A percentile compares a stretch with the other conserved stretches of the same genome.
These are phyloP conservation scores for Hericium rajendrae DNA, from an alignment of 768 basidiomycete genomes.

Conservation along the genomic window DNA sequence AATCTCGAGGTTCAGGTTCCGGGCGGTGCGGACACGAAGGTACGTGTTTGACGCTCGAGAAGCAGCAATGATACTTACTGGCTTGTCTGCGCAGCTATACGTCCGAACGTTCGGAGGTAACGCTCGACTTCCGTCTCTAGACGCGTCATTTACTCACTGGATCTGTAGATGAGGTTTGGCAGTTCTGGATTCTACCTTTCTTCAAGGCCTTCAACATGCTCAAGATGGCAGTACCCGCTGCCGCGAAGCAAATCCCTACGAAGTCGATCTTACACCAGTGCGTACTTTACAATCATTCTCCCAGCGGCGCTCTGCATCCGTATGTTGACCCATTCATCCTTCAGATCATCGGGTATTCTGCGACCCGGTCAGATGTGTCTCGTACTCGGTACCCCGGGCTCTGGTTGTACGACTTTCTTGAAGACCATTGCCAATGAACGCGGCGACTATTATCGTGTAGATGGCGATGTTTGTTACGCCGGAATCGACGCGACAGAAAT, in stretches of 20 bases:
- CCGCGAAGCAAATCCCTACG: conserved; percentile 1
- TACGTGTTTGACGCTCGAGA: conserved; percentile 14
- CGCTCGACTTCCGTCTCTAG: conserved; percentile 9
- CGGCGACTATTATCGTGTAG: conserved; percentile 49
- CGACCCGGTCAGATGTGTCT: conserved; percentile 15
- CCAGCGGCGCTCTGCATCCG: conserved; percentile 40
- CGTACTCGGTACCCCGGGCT: conserved; percentile 29
- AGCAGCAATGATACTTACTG: background rate
- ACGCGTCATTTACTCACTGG: background rate
- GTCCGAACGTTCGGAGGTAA: conserved; percentile 53
- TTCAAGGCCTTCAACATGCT: conserved; percentile 1
- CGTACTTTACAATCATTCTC: background rate
- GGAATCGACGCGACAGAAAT: conserved; percentile 74
- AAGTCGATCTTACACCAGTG: conserved; percentile 10
- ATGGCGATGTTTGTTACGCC: conserved; percentile 72
- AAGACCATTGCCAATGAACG: conserved; percentile 77
- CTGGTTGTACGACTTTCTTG: conserved; percentile 82
- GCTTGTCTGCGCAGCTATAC: conserved; percentile 33
- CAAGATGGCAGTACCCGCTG: conserved; percentile 1
- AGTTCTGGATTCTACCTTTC: conserved; percentile 11
- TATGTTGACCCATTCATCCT: background rate
- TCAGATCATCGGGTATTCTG: conserved; percentile 51
- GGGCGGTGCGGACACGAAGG: conserved; percentile 55
- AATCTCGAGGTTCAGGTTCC: conserved; percentile 54
- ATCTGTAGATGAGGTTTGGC: conserved; percentile 12